Conservation (phyloP, 2,329 filamentous ascomycete species). For the Claviceps sp. region DNA sequence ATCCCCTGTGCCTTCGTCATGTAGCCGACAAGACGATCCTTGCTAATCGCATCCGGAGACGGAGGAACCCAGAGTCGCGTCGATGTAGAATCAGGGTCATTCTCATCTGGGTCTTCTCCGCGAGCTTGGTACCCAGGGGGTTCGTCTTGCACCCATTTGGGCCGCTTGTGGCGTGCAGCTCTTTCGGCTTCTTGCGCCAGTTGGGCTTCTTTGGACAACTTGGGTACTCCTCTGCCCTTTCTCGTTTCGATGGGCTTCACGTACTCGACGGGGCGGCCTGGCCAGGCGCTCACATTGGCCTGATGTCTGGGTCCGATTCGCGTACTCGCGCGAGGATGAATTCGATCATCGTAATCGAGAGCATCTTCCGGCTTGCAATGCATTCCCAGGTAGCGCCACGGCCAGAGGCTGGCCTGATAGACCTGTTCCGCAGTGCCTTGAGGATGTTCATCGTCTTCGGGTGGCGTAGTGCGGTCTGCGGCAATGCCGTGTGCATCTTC, state of each 20-base stretch:
- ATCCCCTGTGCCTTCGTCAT: conserved; percentile 56
- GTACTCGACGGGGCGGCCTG: conserved; percentile 74
- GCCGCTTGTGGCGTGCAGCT: conserved; percentile 62
- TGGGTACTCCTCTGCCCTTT: conserved; percentile 68
- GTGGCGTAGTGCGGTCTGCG: conserved; percentile 52
- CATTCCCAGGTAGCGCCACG: conserved; percentile 87
- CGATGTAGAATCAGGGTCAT: conserved; percentile 63
- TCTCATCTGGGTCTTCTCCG: conserved; percentile 61
- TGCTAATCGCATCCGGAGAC: conserved; percentile 32
- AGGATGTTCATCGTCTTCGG: conserved; percentile 43
- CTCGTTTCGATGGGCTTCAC: conserved; percentile 81
- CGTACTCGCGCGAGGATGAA: conserved; percentile 90
- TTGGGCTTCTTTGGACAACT: conserved; percentile 66
- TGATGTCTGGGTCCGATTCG: conserved; percentile 85
- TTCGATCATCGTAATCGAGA: conserved; percentile 91
- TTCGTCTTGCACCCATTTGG: conserved; percentile 89
- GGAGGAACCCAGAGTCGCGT: conserved; percentile 70
- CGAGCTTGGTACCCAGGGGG: conserved; percentile 74
- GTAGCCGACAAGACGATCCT: conserved; percentile 59
- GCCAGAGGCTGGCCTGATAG: conserved; percentile 88
- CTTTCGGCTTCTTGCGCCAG: conserved; percentile 77
- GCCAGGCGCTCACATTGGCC: conserved; percentile 74
- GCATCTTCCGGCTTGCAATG: conserved; percentile 94
- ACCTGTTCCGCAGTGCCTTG: conserved; percentile 71
- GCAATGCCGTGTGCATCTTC: conserved; percentile 44